Percentiles rank a stretch among this genome's conserved stretches.
Evolutionary conservation across 139 green algal genomes (phyloP).

Genomic region (Pleodorina starrii): DNA sequence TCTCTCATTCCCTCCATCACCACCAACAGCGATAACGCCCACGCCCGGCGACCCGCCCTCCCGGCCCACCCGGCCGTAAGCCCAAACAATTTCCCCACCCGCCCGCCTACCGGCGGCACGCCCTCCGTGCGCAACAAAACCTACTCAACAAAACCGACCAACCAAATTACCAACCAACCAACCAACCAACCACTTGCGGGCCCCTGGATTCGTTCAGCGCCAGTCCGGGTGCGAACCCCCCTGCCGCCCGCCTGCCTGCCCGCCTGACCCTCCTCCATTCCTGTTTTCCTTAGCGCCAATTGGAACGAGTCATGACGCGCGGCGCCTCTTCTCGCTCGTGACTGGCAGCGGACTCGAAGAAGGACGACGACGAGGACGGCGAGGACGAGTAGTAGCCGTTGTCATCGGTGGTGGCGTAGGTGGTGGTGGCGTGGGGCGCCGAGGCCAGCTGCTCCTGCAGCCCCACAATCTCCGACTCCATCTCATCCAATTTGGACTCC

Average conservation of each 20-base stretch:
- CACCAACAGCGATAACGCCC: too few relatives aligned
- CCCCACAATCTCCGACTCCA: background rate
- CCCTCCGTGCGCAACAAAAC: background rate
- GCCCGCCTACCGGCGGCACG: background rate
- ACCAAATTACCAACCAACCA: background rate
- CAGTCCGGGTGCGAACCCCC: background rate
- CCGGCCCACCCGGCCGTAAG: too few relatives aligned
- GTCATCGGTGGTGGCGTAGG: background rate
- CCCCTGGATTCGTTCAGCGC: background rate
- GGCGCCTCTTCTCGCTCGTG: background rate
- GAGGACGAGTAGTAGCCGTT: background rate
- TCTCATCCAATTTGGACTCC: conserved; percentile 27
- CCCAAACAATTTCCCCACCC: too few relatives aligned
- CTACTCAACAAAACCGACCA: background rate
- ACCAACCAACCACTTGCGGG: background rate
- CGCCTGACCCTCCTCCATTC: background rate
- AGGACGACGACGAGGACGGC: background rate
- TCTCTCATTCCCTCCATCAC: too few relatives aligned
- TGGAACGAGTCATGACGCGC: background rate
- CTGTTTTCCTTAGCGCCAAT: conserved; percentile 12
- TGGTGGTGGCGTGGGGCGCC: too few relatives aligned
- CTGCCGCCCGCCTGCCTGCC: background rate
- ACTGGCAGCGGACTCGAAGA: too few relatives aligned
- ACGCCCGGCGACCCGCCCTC: too few relatives aligned
- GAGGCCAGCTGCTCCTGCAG: background rate